These are phyloP conservation scores for Coemansia sp. DNA, from an alignment of 192 early-diverging fungal species.

Conservation along the genomic window DNA sequence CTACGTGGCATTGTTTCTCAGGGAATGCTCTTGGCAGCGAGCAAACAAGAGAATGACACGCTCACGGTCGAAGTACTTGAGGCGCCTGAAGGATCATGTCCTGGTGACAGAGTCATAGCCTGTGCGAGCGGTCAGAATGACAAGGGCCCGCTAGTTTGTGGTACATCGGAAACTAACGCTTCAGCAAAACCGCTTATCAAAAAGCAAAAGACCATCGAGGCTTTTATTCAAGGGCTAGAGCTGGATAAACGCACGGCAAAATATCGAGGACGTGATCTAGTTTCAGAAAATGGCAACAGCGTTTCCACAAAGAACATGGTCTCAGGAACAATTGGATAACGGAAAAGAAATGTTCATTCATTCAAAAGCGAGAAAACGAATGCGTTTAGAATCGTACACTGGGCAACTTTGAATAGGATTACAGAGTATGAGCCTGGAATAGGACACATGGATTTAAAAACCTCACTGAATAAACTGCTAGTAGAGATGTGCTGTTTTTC, in stretches of 20 bases:
- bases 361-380: too few species aligned
- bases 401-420: too few species aligned
- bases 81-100: conserved; percentile 7
- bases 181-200: conserved; percentile 13
- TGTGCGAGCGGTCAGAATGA: neutral
- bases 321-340: conserved; percentile 17
- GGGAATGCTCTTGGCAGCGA: conserved; percentile 40
- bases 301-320: conserved; percentile 13
- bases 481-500: conserved; percentile 38
- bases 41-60: neutral
- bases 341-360: neutral
- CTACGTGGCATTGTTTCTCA: conserved; percentile 30
- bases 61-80: conserved; percentile 29
- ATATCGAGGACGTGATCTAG: conserved; percentile 14
- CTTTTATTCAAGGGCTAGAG: conserved; percentile 11
- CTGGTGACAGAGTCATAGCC: conserved; percentile 16
- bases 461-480: conserved; percentile 6
- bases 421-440: too few species aligned
- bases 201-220: conserved; percentile 15
- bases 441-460: too few species aligned
- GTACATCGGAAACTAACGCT: neutral
- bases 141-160: neutral
- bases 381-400: too few species aligned
- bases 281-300: conserved; percentile 4
- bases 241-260: conserved; percentile 13